Evolutionary conservation across 139 green algal genomes (phyloP).

Genomic region (Coelastrella sp.): DNA sequence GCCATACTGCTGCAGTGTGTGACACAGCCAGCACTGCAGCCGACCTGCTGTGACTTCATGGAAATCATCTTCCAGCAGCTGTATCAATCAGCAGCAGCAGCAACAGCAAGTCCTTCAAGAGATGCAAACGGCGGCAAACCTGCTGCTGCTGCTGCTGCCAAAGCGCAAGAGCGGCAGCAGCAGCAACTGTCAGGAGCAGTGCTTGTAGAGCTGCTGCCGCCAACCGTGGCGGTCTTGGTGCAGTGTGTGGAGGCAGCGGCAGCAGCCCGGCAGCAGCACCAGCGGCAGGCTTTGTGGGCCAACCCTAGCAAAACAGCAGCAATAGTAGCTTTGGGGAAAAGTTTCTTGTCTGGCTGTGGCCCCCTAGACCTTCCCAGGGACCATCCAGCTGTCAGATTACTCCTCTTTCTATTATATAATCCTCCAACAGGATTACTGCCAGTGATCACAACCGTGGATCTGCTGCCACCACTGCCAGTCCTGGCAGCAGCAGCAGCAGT

Average conservation of each 20-base stretch:
- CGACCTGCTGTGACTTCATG: slow-evolving; percentile 55
- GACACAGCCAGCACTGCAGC: slow-evolving; percentile 31
- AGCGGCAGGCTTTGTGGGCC: slow-evolving; percentile 2
- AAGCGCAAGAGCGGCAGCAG: slow-evolving; percentile 2
- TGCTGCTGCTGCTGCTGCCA: neutral
- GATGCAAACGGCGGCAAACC: neutral
- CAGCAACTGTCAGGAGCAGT: neutral
- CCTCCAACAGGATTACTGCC: slow-evolving; percentile 43
- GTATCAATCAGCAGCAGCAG: neutral
- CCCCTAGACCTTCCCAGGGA: neutral
- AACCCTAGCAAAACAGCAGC: neutral
- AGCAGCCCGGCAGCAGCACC: slow-evolving; percentile 16
- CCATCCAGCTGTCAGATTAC: neutral
- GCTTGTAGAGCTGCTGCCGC: slow-evolving; percentile 53
- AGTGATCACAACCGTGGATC: slow-evolving; percentile 31
- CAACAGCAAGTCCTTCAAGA: neutral
- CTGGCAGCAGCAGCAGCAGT: neutral
- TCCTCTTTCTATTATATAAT: slow-evolving; percentile 44
- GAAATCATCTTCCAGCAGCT: slow-evolving; percentile 43
- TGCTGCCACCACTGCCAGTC: slow-evolving; percentile 45
- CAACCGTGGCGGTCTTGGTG: slow-evolving; percentile 47
- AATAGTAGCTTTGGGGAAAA: neutral
- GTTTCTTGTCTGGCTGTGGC: neutral
- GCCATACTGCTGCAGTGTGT: slow-evolving; percentile 61
- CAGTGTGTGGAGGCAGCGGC: slow-evolving; percentile 47